These are phyloP conservation scores for Chlamydomonas sp. DNA, from an alignment of 139 green algal species.

Conservation along the genomic window DNA sequence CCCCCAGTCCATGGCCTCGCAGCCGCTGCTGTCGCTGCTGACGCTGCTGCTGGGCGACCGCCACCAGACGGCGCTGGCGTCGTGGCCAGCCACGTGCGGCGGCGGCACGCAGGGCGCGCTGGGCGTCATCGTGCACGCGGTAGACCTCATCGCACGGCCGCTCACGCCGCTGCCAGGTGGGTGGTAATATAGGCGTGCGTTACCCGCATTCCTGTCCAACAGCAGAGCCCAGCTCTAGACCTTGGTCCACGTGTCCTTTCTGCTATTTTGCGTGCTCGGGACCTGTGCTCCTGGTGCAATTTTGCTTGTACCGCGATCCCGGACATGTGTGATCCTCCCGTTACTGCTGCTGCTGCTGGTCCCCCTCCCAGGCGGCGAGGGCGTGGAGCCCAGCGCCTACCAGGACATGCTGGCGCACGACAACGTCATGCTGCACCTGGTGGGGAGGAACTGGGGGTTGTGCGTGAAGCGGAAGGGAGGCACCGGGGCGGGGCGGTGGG, in stretches of 20 bases:
- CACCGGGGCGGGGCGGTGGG: background rate
- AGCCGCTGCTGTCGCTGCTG: slow-evolving; percentile 51
- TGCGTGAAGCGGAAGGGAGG: background rate
- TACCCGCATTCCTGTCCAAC: background rate
- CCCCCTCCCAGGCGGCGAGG: slow-evolving; percentile 30
- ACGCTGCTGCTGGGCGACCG: slow-evolving; percentile 56
- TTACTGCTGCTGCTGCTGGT: too few species aligned
- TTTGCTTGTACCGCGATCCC: too few species aligned
- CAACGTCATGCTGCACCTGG: slow-evolving; percentile 48
- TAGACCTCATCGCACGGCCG: slow-evolving; percentile 42
- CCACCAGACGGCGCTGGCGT: slow-evolving; percentile 56
- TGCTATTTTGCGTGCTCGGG: too few species aligned
- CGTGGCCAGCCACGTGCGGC: slow-evolving; percentile 46
- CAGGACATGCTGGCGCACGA: slow-evolving; percentile 51
- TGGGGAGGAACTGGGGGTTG: background rate
- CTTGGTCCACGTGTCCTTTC: too few species aligned
- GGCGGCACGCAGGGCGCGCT: slow-evolving; percentile 40
- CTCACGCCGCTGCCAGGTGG: slow-evolving; percentile 34
- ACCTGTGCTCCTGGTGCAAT: too few species aligned
- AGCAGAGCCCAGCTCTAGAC: too few species aligned
- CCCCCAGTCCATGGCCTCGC: slow-evolving; percentile 46
- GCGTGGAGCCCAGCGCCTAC: slow-evolving; percentile 46
- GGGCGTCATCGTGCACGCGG: background rate
- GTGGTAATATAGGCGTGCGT: background rate
- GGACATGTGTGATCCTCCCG: too few species aligned